Base-by-base conservation (phyloP, 768 basidiomycete species). In the Leucosporidium scottii region DNA sequence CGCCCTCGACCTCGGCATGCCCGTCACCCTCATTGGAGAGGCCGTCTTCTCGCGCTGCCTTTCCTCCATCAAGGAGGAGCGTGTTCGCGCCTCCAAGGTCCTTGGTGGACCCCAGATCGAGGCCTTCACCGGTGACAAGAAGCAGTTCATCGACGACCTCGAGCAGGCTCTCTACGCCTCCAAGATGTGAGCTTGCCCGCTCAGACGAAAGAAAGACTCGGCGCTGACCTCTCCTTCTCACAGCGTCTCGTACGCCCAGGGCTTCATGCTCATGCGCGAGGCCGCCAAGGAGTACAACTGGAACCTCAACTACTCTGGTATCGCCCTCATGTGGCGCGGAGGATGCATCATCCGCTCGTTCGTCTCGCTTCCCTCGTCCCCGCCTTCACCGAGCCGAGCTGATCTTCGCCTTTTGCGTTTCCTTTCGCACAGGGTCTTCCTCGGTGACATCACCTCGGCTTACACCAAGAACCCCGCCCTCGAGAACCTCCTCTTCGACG, bases 221-320 rank as follows among this genome's bases (percentile, higher is more conserved):
- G 15, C 25, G 53, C 53, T 54, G 53, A 54, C 17, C 10, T 21
- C 8, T 31, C n/a, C 39, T 13, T 23, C n/a, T 48, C 7, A 3
- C 51, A 65, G 50, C 34, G 94, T 97, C 76, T 98, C 94, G 36
- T 99, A 99, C 83, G 91, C 94, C 7, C 96, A 99, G 81, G 96
- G 96, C 73, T 99, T 98, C 84, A 94, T 99, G 86, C 85, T 99
- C 76, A 96, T 99, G 93, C 85, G 96, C 73, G 89, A 97, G 81
- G 93, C 93, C 59, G 96, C 93, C 54, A 91, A 91, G 79, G 93
- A 96, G 84, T 79, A 80, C 78, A 73, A 73, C 72, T 99, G 94
- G 94, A 86, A 89, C 79, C 82, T 99, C 79, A 97, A 98, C 84
- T 94, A 94, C 78, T 87, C 93, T 75, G 93, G 93, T 69, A 98